Percentiles rank a stretch among this genome's conserved stretches.
phyloP scores from a whole-genome alignment of 495 filamentous ascomycete genomes.

The Choiromyces venosus region DNA sequence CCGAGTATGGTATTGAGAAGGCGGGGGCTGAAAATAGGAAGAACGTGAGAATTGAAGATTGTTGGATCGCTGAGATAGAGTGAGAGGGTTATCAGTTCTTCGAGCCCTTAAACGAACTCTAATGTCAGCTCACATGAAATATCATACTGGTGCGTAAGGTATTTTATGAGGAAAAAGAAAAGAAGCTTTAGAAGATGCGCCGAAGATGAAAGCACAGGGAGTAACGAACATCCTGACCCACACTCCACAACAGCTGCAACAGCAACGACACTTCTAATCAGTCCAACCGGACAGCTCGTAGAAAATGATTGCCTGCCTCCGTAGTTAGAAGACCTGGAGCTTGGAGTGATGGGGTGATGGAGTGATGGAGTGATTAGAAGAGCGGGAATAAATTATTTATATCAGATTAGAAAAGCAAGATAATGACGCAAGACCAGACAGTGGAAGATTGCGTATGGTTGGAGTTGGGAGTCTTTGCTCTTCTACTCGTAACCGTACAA shows the following conservation, averaged over 20 bases:
- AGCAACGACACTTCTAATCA: conserved; percentile 9
- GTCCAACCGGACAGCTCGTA: not conserved
- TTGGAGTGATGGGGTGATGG: not conserved
- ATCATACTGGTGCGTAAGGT: conserved; percentile 7
- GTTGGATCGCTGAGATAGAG: conserved; percentile 36
- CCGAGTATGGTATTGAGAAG: conserved; percentile 24
- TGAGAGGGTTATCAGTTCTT: conserved; percentile 29
- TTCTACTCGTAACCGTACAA: no score
- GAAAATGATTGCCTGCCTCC: not conserved
- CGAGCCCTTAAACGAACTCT: not conserved
- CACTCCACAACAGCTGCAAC: conserved; percentile 8
- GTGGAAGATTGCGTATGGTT: not conserved
- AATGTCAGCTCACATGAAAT: conserved; percentile 20
- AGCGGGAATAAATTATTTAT: conserved; percentile 24
- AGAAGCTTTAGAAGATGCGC: not conserved
- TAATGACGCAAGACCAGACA: conserved; percentile 34
- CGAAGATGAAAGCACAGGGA: conserved; percentile 2
- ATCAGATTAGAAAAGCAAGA: conserved; percentile 23
- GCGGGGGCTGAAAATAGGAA: conserved; percentile 25
- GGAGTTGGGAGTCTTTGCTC: no score
- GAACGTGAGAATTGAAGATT: conserved; percentile 39
- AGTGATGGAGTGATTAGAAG: conserved; percentile 1
- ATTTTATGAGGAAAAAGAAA: conserved; percentile 23
- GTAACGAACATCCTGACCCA: conserved; percentile 30
- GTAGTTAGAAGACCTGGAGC: conserved; percentile 3